Evolutionary conservation across 306 rosid species (phyloP), one percentile per base, ranked within the genome.

Genomic region (Canavalia ensiformis): DNA sequence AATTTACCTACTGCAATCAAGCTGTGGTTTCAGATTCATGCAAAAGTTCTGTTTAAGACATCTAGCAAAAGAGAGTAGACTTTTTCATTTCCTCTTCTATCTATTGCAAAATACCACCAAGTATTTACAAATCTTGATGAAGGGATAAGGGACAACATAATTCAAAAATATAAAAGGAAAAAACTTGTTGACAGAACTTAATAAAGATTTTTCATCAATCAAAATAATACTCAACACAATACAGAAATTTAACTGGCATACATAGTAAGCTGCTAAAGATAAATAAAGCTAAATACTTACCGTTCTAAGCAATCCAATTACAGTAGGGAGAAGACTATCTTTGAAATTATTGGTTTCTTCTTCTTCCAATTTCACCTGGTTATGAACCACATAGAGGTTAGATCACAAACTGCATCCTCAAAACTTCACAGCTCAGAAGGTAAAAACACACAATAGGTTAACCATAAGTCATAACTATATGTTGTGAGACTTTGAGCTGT

Each of bases 241-340:
- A 28, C 7, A 81, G 68, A 72, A 71, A 77, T 49, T 76, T 39
- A 30, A 67, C 72, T 31, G 33, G 51, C 47, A 49, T n/a, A 46
- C 68, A 31, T 73, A 83, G 71, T 31, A 70, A 58, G 4, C 62
- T 68, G 31, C 69, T 68, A 11, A 39, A 68, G 69, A 74, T 31
- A 69, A 57, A 63, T 46, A 76, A 25, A 77, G 70, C 5, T 5
- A 77, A 83, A 39, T 72, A 90, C 99, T 93, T 88, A 96, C 99
- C 1, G 98, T 96, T 92, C 98, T 93, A 54, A 96, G 99, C 92
- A 96, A 86, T 86, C 99, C 99, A 87, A 96, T 89, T 47, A 90
- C 91, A 66, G 88, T 81, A 69, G 99, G 99, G 78, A 96, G 98
- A 88, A 96, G 98, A 54, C 88, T 86, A 67, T 96, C 98, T 56